phyloP scores from a whole-genome alignment of 345 rosid genomes.

The Eucalyptus erythrocorys region DNA sequence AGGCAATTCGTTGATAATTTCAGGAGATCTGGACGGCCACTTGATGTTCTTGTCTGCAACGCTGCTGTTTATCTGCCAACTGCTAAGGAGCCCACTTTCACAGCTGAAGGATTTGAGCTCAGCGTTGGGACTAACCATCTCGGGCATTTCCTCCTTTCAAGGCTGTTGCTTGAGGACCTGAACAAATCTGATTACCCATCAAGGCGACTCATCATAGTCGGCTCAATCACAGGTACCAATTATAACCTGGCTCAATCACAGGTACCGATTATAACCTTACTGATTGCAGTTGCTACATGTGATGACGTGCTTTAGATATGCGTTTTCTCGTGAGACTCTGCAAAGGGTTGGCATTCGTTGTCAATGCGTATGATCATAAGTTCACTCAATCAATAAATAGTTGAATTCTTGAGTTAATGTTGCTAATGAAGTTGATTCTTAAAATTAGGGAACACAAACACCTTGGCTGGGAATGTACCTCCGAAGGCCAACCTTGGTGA shows the following conservation, averaged over 20 bases:
- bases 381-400: not conserved
- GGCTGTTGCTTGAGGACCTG: constrained; percentile 75
- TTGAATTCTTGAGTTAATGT: not conserved
- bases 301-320: not conserved
- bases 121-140: constrained; percentile 98
- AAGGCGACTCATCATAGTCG: constrained; percentile 83
- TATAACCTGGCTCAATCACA: constrained; percentile 61
- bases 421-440: not conserved
- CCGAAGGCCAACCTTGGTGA: constrained; percentile 96
- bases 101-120: constrained; percentile 94
- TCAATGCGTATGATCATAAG: not conserved
- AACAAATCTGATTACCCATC: constrained; percentile 79
- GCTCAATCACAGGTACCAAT: constrained; percentile 79
- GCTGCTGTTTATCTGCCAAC: constrained; percentile 94
- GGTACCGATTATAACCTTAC: constrained; percentile 19
- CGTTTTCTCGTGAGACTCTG: not conserved
- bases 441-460: constrained; percentile 74
- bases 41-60: constrained; percentile 87
- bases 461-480: constrained; percentile 97
- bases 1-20: constrained; percentile 73
- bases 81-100: constrained; percentile 77
- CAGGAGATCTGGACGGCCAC: constrained; percentile 48
- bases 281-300: not conserved
- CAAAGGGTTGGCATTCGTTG: not conserved
- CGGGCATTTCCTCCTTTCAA: constrained; percentile 80